Conservation (phyloP, 306 rosid species). For the Lablab purpureus region DNA sequence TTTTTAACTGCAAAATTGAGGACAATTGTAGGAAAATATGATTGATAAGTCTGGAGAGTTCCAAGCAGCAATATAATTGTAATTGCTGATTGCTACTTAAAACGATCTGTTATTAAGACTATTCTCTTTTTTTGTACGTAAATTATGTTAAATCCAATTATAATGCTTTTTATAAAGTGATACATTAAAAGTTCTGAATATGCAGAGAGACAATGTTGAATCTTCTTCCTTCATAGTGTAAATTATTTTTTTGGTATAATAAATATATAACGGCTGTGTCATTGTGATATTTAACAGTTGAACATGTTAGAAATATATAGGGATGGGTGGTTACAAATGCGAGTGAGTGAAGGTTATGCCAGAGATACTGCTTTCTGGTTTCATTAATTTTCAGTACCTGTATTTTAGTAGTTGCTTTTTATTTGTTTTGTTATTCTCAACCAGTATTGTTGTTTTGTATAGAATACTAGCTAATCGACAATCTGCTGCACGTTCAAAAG, state of each 20-base stretch:
- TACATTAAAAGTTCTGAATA: constrained; percentile 9
- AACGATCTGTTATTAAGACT: not conserved
- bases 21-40: constrained; percentile 12
- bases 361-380: constrained; percentile 2
- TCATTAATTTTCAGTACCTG: constrained; percentile 8
- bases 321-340: not conserved
- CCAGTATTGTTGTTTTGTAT: constrained; percentile 36
- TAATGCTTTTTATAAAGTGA: not conserved
- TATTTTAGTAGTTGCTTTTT: not conserved
- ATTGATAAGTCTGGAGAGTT: not conserved
- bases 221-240: constrained; percentile 9
- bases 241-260: not conserved
- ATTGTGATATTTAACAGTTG: constrained; percentile 23
- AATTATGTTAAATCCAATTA: constrained; percentile 23
- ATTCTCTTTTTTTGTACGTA: not conserved
- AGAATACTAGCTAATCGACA: constrained; percentile 98
- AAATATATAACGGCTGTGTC: constrained; percentile 7
- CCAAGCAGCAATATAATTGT: not conserved
- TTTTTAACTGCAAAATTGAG: not conserved
- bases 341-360: constrained; percentile 4
- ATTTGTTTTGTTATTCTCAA: constrained; percentile 31
- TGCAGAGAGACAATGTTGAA: not conserved
- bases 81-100: not conserved
- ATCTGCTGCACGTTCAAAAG: constrained; percentile 99
- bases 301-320: constrained; percentile 20